Evolutionary conservation across 2,329 filamentous ascomycete genomes (phyloP), one percentile per base, ranked within the genome.

Genomic region (Podosphaera leucotricha): DNA sequence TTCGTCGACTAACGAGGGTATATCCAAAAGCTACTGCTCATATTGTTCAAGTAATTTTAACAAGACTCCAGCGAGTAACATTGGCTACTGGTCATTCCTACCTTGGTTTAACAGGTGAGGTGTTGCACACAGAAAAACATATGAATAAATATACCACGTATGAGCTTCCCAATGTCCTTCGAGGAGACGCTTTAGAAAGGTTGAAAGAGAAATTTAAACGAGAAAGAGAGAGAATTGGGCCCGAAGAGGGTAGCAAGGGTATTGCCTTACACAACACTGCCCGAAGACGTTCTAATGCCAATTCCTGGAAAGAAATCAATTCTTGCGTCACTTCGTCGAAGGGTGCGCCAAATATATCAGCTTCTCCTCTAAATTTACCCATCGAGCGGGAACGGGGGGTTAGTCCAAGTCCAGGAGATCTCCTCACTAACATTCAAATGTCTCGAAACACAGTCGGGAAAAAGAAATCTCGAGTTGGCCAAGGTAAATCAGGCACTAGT

Each of bases 1-100:
- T 98, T 54, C 76, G 85, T 44, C 77, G 92, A 7, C 66, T 98
- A 43, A 98, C 92, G 43, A 76, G 83, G 55, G 78, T 94, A 20
- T 98, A 95, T 54, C 90, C 90, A 8, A 92, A 92, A 63, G 86
- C 92, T 8, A 94, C 90, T 2, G 80, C 90, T 1, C 92, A 98
- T 56, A 95, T 98, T 50, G 85, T 98, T 5, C 90, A 98, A 57
- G 87, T 98, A 39, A 98, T 98, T 48, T 64, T 98, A 26, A 94
- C 92, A 2, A 74, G 92, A 41, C 77, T 98, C 43, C 87, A 98
- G 58, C 70, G 92, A 52, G 92, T 98, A 2, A 98, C 90, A 0
- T 73, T 98, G 44, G 81, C 86, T 0, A 95, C 92, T 10, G 90
- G 85, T 0, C 90, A 94, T 65, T 82, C 82, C 44, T 98, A 98